Base-by-base conservation (phyloP, 805 yeast genomes). In the Candida dendrica region DNA sequence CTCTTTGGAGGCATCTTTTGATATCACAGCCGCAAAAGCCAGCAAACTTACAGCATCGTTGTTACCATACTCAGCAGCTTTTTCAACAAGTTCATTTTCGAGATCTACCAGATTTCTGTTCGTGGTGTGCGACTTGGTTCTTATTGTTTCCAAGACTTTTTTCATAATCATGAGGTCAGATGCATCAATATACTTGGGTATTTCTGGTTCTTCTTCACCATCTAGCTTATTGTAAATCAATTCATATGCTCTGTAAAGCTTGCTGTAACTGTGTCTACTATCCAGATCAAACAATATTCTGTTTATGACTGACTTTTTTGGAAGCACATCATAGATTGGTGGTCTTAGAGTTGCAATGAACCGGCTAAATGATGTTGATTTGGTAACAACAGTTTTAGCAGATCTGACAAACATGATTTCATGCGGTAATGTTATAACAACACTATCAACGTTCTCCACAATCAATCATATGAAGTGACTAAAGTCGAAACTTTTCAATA, bases 11-110 rank as follows among this genome's bases (percentile, higher is more conserved):
- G 61, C 59, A 1, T 63, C 61, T 2, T 58, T 55, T 34, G 63
- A 66, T 11, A 66, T 62, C 24, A 85, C 60, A 2, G 85, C 78
- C 38, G 81, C 79, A 49, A 81, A 87, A 3, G 91, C 78, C 17
- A 90, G 59, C 11, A 85, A 65, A 1, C 91, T 69, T 18, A 89
- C 75, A 0, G 96, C 96, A 59, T 88, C 87, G 47, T 79, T 75
- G 52, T 84, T 78, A 1, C 96, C 96, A 53, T 77, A 53, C 52
- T 85, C 95, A 0, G 95, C 95, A 13, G 95, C 87, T 40, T 72
- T 73, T 45, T 88, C 95, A n/a, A 89, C 72, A 17, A 90, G 59
- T 47, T 77, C 80, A 47, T 79, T 76, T 55, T 89, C 96, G 30
- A 87, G 63, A 13, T 65, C 74, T 5, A 83, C 64, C 17, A 83